Base-by-base conservation (phyloP, 148 eudicot genomes). In the Vaccinium corymbosum region DNA sequence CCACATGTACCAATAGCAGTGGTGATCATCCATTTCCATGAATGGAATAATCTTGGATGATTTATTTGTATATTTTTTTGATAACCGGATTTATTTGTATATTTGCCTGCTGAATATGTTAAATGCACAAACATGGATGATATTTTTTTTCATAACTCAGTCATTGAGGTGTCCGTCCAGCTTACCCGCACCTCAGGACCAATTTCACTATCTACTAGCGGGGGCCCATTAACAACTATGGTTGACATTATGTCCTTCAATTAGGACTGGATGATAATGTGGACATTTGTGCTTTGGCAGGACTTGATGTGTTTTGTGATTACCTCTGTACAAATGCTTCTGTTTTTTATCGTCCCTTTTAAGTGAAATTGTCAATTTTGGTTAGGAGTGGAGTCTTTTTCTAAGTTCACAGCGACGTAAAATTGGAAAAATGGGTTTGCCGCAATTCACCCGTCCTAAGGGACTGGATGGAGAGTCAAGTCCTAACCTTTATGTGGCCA, bases 401-500 rank as follows among this genome's bases (percentile, higher is more conserved):
- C 79, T 15, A 14, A 20, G n/a, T n/a, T 15, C 15, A 11, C 14
- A 17, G 8, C 35, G 35, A 77, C 14, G 15, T 38, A 38, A n/a
- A 27, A 15, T 3, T 76, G 79, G n/a, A 61, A n/a, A 57, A 17
- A 80, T 92, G 98, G 92, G 90, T 78, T 78, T 91, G 80, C 89
- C 91, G 38, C 93, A 92, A 82, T 94, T 96, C 82, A 88, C 89
- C 62, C 90, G 90, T n/a, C 98, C 98, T 5, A 89, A 88, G 51
- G 90, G 83, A 86, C 86, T 84, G 57, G 70, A 51, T 53, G 86
- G 81, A 27, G 87, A 68, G 35, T 72, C 84, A 1, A 93, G 92
- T 81, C 84, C 90, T 46, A 91, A 93, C 83, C 94, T 97, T 11
- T 97, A 91, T 80, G 96, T 97, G 20, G 99, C 99, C 70, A 97